A percentile compares a stretch with the other conserved stretches of the same genome.
Evolutionary conservation across 768 basidiomycete genomes (phyloP).

Genomic region (Tulasnella sp.): DNA sequence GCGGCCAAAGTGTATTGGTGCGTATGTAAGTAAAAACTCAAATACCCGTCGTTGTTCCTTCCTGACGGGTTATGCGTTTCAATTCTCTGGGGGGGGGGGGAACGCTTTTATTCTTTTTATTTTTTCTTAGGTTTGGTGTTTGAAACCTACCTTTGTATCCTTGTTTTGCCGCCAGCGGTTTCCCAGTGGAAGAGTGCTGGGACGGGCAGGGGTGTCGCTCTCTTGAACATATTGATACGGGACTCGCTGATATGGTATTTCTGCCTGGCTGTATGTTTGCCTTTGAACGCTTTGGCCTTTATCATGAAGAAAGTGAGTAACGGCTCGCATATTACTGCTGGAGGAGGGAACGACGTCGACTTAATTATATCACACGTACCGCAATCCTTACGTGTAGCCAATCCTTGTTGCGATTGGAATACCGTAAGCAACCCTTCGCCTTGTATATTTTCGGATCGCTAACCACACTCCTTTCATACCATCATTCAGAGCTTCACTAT

Average conservation of each 20-base stretch:
- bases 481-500: background rate
- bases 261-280: too few species aligned
- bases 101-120: too few species aligned
- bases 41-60: too few species aligned
- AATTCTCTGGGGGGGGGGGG: too few species aligned
- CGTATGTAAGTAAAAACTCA: too few species aligned
- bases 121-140: conserved; percentile 27
- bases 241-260: too few species aligned
- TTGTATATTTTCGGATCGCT: background rate
- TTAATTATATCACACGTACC: too few species aligned
- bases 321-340: too few species aligned
- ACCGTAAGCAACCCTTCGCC: background rate
- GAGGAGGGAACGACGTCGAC: background rate
- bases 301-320: background rate
- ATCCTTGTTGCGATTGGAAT: background rate
- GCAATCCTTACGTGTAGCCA: background rate
- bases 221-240: conserved; percentile 32
- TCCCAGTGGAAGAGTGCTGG: conserved; percentile 39
- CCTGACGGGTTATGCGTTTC: too few species aligned
- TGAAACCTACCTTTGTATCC: background rate
- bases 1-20: too few species aligned
- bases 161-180: background rate
- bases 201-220: conserved; percentile 36
- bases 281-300: background rate
- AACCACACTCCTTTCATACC: background rate